Evolutionary conservation across 1,139 yeast species (phyloP), one percentile per base, ranked within the genome.

Genomic region (Kodamaea plutei): DNA sequence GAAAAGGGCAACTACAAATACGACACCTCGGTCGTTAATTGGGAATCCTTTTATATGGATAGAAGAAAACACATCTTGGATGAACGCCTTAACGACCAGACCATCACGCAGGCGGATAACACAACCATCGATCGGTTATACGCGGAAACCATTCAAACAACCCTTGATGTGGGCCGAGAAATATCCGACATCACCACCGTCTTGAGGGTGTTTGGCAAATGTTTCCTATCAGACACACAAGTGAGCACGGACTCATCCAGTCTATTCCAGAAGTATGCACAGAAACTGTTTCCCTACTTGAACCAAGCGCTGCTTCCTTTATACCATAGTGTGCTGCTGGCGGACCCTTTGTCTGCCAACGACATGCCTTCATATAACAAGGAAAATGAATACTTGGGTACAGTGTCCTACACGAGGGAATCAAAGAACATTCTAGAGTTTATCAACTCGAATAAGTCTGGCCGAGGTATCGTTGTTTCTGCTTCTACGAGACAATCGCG

Each of bases 391-490:
- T 14, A 14, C 6, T 7, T 44, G 6, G 26, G 26, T 6, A 26
- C 33, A 20, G 28, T 33, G 5, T 25, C 24, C 9, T 38, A 26
- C 23, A 38, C 39, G 9, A 36, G 31, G 6, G 23, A 34, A 1
- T 38, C 38, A 13, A 54, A 52, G 31, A 16, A 54, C 5, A 25
- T 60, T 7, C n/a, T n/a, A n/a, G 52, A 54, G 8, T 55, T 44
- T 33, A 39, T 50, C 26, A 40, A 40, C 20, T 36, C 38, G n/a
- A 41, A 53, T 13, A 41, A 49, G 18, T 50, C 52, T 20, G 73
- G 73, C 6, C 44, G 45, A 27, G 74, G 74, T 0, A 66, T 68
- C 8, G 70, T 65, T 1, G 44, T 68, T 1, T 56, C 71, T 0
- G 64, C 62, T 1, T 33, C 63, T 5, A 50, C 63, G 6, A 47